Percentiles rank a stretch among this genome's conserved stretches.
These are phyloP conservation scores for Orbilia blumenaviensis DNA, from an alignment of 2,329 filamentous ascomycete genomes.

Conservation along the genomic window DNA sequence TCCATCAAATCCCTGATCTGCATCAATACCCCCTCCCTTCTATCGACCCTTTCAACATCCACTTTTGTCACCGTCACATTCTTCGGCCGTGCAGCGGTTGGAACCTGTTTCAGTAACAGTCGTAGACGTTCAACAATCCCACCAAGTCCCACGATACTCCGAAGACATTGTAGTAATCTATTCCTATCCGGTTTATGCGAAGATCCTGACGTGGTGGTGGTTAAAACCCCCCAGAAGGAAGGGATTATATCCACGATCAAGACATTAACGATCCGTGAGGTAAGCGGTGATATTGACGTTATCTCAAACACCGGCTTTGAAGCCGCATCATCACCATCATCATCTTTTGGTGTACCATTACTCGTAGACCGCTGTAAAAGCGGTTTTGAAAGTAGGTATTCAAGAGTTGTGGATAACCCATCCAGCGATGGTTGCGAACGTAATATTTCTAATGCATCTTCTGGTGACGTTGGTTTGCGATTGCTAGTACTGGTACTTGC, in stretches of 20 bases:
- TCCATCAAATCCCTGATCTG: slow-evolving; percentile 62
- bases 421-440: slow-evolving; percentile 40
- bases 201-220: slow-evolving; percentile 62
- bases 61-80: slow-evolving; percentile 41
- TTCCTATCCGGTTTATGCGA: slow-evolving; percentile 62
- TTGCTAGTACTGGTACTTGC: neutral
- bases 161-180: slow-evolving; percentile 72
- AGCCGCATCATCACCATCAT: neutral
- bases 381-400: slow-evolving; percentile 10
- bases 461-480: slow-evolving; percentile 39
- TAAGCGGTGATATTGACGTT: slow-evolving; percentile 28
- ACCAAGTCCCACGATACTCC: slow-evolving; percentile 79
- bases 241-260: slow-evolving; percentile 79
- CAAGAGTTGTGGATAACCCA: slow-evolving; percentile 26
- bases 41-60: slow-evolving; percentile 55
- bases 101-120: slow-evolving; percentile 67
- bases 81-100: slow-evolving; percentile 53
- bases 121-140: slow-evolving; percentile 77
- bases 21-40: slow-evolving; percentile 59
- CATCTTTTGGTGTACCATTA: neutral
- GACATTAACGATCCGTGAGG: slow-evolving; percentile 73
- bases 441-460: slow-evolving; percentile 44
- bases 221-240: slow-evolving; percentile 79
- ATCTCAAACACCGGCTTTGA: slow-evolving; percentile 40
- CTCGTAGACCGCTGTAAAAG: no score